Percentiles rank a stretch among this genome's conserved stretches.
These are phyloP conservation scores for Phytophthora ramorum DNA, from an alignment of 352 stramenopile genomes.

Conservation along the genomic window DNA sequence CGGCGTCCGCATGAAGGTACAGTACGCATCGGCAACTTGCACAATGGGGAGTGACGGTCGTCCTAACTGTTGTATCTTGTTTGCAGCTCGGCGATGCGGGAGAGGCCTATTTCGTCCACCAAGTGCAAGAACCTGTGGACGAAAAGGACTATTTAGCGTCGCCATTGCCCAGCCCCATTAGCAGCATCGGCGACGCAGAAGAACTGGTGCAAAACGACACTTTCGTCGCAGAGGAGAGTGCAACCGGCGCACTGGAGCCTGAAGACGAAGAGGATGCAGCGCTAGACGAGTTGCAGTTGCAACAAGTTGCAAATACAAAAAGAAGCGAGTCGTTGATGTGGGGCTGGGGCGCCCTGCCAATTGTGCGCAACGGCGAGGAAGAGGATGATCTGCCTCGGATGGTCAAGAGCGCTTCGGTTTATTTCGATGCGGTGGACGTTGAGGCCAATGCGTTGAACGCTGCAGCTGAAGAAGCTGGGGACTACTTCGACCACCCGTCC, in stretches of 20 bases:
- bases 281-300: neutral
- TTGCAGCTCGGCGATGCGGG: conserved; percentile 60
- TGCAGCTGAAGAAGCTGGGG: conserved; percentile 1
- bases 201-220: conserved; percentile 17
- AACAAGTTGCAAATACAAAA: conserved; percentile 4
- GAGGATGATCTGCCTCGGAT: conserved; percentile 45
- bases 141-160: conserved; percentile 75
- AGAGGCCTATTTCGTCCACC: conserved; percentile 83
- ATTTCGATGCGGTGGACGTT: conserved; percentile 81
- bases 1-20: conserved; percentile 79
- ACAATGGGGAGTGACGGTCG: neutral
- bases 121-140: conserved; percentile 60
- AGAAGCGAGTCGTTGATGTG: conserved; percentile 45
- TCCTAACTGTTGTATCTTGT: neutral
- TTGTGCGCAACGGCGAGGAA: conserved; percentile 34
- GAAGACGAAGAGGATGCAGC: conserved; percentile 34
- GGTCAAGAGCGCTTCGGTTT: conserved; percentile 75
- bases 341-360: conserved; percentile 60
- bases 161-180: conserved; percentile 56
- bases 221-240: conserved; percentile 14
- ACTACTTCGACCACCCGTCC: conserved; percentile 52
- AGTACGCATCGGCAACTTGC: neutral
- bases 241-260: conserved; percentile 9
- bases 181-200: conserved; percentile 17
- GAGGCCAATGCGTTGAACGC: conserved; percentile 18